Percentiles rank a stretch among this genome's conserved stretches.
phyloP scores from a whole-genome alignment of 2,329 filamentous ascomycete species.

The Didymella lethalis region DNA sequence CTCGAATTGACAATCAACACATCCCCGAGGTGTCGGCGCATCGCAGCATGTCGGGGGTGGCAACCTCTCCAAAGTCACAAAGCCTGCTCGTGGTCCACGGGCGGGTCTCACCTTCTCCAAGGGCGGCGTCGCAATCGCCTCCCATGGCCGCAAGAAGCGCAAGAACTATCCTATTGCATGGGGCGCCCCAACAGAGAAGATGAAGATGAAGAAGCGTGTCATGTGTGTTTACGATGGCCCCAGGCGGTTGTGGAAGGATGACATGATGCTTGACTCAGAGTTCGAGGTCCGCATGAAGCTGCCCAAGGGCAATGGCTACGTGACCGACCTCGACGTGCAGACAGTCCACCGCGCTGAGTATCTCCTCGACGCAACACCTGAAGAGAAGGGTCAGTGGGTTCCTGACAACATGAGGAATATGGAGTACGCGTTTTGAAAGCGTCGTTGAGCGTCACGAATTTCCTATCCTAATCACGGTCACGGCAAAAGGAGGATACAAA shows the following conservation, averaged over 20 bases:
- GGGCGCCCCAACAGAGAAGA: slow-evolving; percentile 90
- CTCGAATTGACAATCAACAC: slow-evolving; percentile 61
- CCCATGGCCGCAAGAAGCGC: slow-evolving; percentile 80
- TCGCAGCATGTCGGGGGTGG: slow-evolving; percentile 48
- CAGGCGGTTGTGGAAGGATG: slow-evolving; percentile 91
- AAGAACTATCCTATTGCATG: slow-evolving; percentile 93
- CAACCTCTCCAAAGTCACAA: slow-evolving; percentile 47
- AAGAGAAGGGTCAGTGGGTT: slow-evolving; percentile 87
- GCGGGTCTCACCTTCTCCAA: slow-evolving; percentile 79
- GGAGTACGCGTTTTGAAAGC: slow-evolving; percentile 17
- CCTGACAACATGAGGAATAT: slow-evolving; percentile 68
- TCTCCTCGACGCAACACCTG: slow-evolving; percentile 78
- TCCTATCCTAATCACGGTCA: slow-evolving; percentile 8
- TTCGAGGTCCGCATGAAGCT: slow-evolving; percentile 91
- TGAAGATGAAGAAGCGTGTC: slow-evolving; percentile 98
- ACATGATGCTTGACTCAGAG: slow-evolving; percentile 97
- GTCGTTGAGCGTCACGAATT: slow-evolving; percentile 9
- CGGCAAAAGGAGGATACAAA: slow-evolving; percentile 18
- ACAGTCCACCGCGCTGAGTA: slow-evolving; percentile 88
- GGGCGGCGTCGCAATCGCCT: slow-evolving; percentile 69
- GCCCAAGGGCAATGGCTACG: slow-evolving; percentile 72
- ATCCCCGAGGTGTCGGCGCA: slow-evolving; percentile 58
- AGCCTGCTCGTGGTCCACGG: slow-evolving; percentile 49
- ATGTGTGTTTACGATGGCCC: slow-evolving; percentile 90
- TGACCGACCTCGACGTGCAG: slow-evolving; percentile 92